Evolutionary conservation across 768 basidiomycete species (phyloP).

Genomic region (Tubosaeta sp.): DNA sequence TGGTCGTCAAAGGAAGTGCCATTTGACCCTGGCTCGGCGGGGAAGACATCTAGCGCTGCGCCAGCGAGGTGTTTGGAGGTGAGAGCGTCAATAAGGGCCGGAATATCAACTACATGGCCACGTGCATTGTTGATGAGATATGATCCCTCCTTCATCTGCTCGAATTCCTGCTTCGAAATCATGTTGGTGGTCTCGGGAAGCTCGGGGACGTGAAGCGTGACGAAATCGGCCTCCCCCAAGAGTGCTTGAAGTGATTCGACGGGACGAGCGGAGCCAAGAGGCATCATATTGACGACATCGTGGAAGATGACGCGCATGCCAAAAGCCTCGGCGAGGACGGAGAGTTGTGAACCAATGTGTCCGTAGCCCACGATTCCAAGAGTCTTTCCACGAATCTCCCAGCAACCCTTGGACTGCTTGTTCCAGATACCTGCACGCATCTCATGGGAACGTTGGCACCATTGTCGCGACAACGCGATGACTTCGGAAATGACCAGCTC

Average conservation of each 20-base stretch:
- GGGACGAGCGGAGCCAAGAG: conserved; percentile 89
- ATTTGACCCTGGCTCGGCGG: conserved; percentile 87
- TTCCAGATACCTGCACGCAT: conserved; percentile 93
- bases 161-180: conserved; percentile 73
- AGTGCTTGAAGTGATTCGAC: conserved; percentile 74
- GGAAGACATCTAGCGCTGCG: conserved; percentile 92
- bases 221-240: conserved; percentile 80
- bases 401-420: conserved; percentile 97
- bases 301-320: conserved; percentile 95
- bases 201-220: conserved; percentile 96
- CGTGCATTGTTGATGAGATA: conserved; percentile 99
- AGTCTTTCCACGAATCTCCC: conserved; percentile 97
- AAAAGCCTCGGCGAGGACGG: conserved; percentile 93
- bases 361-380: conserved; percentile 98
- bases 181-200: conserved; percentile 93
- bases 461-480: conserved; percentile 89
- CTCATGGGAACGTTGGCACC: conserved; percentile 84
- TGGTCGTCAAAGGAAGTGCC: conserved; percentile 87
- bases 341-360: conserved; percentile 96
- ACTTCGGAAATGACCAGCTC: conserved; percentile 96
- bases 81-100: conserved; percentile 77
- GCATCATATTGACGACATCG: conserved; percentile 96
- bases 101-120: conserved; percentile 92
- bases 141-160: conserved; percentile 90
- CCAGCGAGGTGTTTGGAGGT: conserved; percentile 83